Evolutionary conservation across 495 filamentous ascomycete species (phyloP), one percentile per base, ranked within the genome.

Genomic region (Penicillium taxi): DNA sequence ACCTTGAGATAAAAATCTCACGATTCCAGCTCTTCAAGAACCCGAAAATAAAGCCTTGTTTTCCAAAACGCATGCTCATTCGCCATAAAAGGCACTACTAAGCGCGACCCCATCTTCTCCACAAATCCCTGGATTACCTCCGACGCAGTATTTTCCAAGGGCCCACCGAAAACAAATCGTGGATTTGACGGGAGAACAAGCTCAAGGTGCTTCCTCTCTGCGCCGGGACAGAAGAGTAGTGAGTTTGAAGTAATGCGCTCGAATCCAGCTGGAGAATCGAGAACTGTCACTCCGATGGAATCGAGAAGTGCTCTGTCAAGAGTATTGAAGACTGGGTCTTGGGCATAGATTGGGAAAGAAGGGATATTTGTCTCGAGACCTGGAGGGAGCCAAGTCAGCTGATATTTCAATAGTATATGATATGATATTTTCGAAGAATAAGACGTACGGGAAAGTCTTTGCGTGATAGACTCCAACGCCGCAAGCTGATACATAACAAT

Each of bases 301-400:
- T 42, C 22, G 25, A 86, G 69, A 39, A 85, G 81, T 0, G 55
- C 45, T 16, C 61, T 67, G 48, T 89, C 84, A 5, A 70, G 53
- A 6, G 53, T 27, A 35, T 76, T 85, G 60, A 86, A 86, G 44
- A 73, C 48, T 5, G 84, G 84, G 32, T 89, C 84, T 61, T 89
- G 84, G 15, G 80, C 72, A 42, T 75, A 57, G 32, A 74, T 60
- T 18, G 58, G 55, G 19, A 53, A 14, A 3, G 33, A 20, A 9
- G 17, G 9, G n/a, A n/a, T n/a, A n/a, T n/a, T n/a, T n/a, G n/a
- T n/a, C n/a, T n/a, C n/a, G n/a, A n/a, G n/a, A n/a, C n/a, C n/a
- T n/a, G n/a, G n/a, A n/a, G n/a, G n/a, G n/a, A n/a, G n/a, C n/a
- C n/a, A n/a, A n/a, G n/a, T n/a, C n/a, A n/a, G n/a, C n/a, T n/a